Conservation (phyloP, 306 rosid species). For the Parietaria judaica region DNA sequence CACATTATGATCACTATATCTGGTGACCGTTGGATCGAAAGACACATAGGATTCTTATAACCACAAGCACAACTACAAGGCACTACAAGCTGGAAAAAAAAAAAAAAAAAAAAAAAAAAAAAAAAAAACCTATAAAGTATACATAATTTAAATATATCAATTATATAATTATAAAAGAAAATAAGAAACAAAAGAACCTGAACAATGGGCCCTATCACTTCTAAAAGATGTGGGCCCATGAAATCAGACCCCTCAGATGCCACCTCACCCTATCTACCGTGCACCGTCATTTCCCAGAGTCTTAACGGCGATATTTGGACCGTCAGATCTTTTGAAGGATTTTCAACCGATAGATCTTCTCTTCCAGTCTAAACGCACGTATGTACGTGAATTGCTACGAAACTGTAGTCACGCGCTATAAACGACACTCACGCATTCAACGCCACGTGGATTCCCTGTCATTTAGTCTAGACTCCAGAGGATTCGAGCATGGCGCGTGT, state of each 20-base stretch:
- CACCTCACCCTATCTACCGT: slow-evolving; percentile 14
- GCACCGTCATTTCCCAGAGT: slow-evolving; percentile 21
- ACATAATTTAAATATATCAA: no score
- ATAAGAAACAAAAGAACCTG: no score
- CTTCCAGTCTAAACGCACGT: no score
- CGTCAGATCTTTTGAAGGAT: slow-evolving; percentile 7
- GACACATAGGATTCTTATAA: slow-evolving; percentile 10
- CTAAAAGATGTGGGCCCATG: slow-evolving; percentile 6
- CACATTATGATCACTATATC: background rate
- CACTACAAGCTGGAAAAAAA: slow-evolving; percentile 7
- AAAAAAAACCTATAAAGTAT: no score
- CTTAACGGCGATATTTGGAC: background rate
- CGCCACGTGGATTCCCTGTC: no score
- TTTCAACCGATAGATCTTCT: slow-evolving; percentile 17
- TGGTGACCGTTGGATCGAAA: background rate
- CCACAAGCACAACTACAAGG: background rate
- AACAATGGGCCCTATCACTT: background rate
- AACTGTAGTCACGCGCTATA: no score
- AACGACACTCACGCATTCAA: no score
- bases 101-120: background rate
- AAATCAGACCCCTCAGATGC: slow-evolving; percentile 21
- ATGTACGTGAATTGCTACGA: no score
- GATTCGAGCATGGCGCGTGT: no score
- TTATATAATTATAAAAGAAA: no score
- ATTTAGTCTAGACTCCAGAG: no score